Evolutionary conservation across 257 asterid genomes (phyloP).

Genomic region (Linaria vulgaris): DNA sequence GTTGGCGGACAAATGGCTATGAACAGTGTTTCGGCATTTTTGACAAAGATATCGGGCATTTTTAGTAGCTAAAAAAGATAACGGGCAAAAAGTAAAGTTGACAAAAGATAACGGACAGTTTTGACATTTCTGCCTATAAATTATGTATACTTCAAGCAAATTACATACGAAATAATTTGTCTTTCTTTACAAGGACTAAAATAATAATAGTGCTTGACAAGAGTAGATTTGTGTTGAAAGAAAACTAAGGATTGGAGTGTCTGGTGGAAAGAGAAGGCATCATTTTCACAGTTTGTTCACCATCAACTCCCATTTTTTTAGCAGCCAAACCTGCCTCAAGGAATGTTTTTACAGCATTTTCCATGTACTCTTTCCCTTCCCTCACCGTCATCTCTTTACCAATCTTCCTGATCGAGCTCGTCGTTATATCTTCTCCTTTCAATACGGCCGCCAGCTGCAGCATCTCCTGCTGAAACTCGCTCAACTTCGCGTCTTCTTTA

Average conservation of each 20-base stretch:
- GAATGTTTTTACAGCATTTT: slow-evolving; percentile 60
- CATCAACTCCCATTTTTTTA: slow-evolving; percentile 53
- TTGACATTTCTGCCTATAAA: no score
- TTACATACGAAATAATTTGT: no score
- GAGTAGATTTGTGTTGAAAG: neutral
- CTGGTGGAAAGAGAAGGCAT: slow-evolving; percentile 77
- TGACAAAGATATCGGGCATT: no score
- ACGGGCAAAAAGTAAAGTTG: no score
- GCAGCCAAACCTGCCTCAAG: slow-evolving; percentile 75
- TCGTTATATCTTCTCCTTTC: slow-evolving; percentile 66
- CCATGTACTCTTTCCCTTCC: slow-evolving; percentile 64
- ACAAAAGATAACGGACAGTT: no score
- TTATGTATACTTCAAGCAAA: no score
- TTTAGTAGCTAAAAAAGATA: no score
- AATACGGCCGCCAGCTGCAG: slow-evolving; percentile 79
- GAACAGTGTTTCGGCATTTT: no score
- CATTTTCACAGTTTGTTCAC: slow-evolving; percentile 69
- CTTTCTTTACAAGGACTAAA: no score
- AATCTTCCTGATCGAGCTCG: slow-evolving; percentile 42
- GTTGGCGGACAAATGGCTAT: no score
- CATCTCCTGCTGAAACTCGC: slow-evolving; percentile 83
- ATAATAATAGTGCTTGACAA: no score
- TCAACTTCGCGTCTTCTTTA: slow-evolving; percentile 61
- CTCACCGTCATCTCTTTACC: slow-evolving; percentile 66
- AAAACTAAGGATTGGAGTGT: slow-evolving; percentile 23